Percentiles rank a stretch among this genome's conserved stretches.
phyloP scores from a whole-genome alignment of 257 asterid genomes.

The Fraxinus anomala region DNA sequence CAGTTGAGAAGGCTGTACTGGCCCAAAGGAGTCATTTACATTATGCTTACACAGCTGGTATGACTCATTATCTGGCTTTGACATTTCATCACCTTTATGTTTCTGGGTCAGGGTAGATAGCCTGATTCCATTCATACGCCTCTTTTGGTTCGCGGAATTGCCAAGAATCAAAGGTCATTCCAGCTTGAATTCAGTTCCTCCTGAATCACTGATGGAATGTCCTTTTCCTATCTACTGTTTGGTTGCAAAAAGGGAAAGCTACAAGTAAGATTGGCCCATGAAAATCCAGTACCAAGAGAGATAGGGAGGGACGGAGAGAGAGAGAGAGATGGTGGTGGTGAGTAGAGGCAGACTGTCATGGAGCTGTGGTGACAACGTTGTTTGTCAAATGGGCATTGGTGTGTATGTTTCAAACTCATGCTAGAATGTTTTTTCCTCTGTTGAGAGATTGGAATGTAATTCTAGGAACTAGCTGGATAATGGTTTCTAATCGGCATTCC shows the following conservation, averaged over 20 bases:
- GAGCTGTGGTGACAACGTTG: neutral
- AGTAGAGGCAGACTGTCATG: neutral
- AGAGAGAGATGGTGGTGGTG: neutral
- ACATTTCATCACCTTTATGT: neutral
- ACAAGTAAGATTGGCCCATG: neutral
- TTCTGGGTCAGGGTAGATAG: neutral
- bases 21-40: conserved; percentile 92
- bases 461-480: too few species aligned
- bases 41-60: conserved; percentile 95
- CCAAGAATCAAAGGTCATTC: neutral
- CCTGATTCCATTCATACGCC: neutral
- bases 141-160: neutral
- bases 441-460: neutral
- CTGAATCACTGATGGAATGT: neutral
- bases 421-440: neutral
- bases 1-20: conserved; percentile 87
- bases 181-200: neutral
- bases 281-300: neutral
- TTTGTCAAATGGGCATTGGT: neutral
- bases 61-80: conserved; percentile 28
- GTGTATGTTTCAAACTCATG: neutral
- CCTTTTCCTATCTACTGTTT: neutral
- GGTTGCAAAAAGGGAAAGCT: neutral
- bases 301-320: neutral
- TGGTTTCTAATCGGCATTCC: too few species aligned